phyloP scores from a whole-genome alignment of 805 yeast genomes.

The Lachancea sp. region DNA sequence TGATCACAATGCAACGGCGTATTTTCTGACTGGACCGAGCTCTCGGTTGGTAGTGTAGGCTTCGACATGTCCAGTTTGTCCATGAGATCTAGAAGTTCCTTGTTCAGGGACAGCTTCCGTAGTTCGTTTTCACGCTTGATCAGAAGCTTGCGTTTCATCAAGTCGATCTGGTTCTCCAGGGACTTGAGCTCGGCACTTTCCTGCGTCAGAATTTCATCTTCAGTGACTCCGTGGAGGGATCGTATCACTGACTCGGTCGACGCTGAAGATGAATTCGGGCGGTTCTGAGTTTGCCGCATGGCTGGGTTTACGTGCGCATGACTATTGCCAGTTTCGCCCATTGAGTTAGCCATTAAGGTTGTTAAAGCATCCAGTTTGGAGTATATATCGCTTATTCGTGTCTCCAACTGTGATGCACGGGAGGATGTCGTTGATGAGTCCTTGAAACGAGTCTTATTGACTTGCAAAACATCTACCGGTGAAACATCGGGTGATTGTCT shows the following conservation, averaged over 20 bases:
- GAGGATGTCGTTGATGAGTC: slow-evolving; percentile 1
- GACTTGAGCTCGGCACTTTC: slow-evolving; percentile 33
- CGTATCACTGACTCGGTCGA: slow-evolving; percentile 2
- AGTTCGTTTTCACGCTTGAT: slow-evolving; percentile 34
- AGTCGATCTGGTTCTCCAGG: slow-evolving; percentile 31
- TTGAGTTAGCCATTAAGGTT: slow-evolving; percentile 10
- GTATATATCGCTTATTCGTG: slow-evolving; percentile 16
- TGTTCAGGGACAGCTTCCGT: slow-evolving; percentile 31
- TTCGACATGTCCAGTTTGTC: slow-evolving; percentile 18
- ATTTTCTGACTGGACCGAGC: neutral
- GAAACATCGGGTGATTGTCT: slow-evolving; percentile 1
- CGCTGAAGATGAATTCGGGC: slow-evolving; percentile 8
- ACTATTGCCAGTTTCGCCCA: neutral
- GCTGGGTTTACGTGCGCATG: neutral
- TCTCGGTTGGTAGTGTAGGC: slow-evolving; percentile 3
- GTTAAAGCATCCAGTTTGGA: slow-evolving; percentile 19
- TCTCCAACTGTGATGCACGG: slow-evolving; percentile 9
- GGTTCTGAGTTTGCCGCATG: neutral
- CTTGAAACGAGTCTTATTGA: slow-evolving; percentile 2
- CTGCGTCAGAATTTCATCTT: slow-evolving; percentile 28
- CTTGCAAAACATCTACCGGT: slow-evolving; percentile 7
- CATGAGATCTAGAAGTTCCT: slow-evolving; percentile 26
- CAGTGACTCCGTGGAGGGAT: slow-evolving; percentile 4
- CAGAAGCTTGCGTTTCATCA: slow-evolving; percentile 29
- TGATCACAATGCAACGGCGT: slow-evolving; percentile 8